Percentiles rank a stretch among this genome's conserved stretches.
These are phyloP conservation scores for Sedum album DNA, from an alignment of 164 flowering plant genomes.

Conservation along the genomic window DNA sequence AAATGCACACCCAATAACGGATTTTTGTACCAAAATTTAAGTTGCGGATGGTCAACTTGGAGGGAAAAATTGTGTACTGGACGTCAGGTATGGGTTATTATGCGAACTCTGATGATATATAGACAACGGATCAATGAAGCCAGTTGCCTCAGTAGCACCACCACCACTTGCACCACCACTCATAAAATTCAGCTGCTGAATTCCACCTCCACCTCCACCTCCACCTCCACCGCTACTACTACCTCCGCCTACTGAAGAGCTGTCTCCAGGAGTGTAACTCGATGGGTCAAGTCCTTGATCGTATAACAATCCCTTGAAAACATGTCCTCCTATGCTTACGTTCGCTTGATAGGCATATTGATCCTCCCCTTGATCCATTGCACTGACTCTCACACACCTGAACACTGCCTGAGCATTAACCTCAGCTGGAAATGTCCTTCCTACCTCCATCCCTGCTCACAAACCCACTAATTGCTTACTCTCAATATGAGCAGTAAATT, in stretches of 20 bases:
- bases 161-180: conserved; percentile 13
- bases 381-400: conserved; percentile 66
- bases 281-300: conserved; percentile 69
- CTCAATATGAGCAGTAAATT: neutral
- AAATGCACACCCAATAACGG: neutral
- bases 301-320: conserved; percentile 82
- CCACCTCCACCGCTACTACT: conserved; percentile 19
- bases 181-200: conserved; percentile 34
- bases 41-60: conserved; percentile 27
- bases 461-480: neutral
- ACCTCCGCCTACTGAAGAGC: conserved; percentile 36
- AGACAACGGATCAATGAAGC: neutral
- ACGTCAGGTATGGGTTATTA: conserved; percentile 8
- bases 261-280: conserved; percentile 25
- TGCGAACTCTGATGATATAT: conserved; percentile 3
- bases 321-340: neutral
- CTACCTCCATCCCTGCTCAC: conserved; percentile 55
- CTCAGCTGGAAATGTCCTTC: conserved; percentile 49
- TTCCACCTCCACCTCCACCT: conserved; percentile 14
- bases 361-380: conserved; percentile 53
- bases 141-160: conserved; percentile 15
- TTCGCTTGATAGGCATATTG: conserved; percentile 32
- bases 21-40: neutral
- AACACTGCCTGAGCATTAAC: conserved; percentile 60
- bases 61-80: conserved; percentile 63